These are phyloP conservation scores for Cucurbita ficifolia DNA, from an alignment of 306 rosid genomes.

Conservation along the genomic window DNA sequence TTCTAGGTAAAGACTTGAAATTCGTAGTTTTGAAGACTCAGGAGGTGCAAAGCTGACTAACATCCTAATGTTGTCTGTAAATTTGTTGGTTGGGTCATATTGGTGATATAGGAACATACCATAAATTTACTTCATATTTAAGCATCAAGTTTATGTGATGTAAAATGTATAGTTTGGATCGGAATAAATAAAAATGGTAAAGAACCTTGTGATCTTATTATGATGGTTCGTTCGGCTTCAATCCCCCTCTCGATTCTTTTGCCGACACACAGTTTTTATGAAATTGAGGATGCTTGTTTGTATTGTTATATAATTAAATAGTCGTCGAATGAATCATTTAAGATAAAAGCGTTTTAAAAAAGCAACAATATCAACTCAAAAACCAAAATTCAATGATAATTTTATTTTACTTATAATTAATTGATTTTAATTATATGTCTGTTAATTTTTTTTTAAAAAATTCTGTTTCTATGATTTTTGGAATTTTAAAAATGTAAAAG, in stretches of 20 bases:
- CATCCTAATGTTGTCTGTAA: background rate
- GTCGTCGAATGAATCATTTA: no score
- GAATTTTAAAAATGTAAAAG: no score
- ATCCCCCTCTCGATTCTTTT: background rate
- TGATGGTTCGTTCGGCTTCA: background rate
- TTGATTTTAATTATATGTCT: no score
- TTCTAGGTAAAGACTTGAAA: background rate
- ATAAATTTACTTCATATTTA: background rate
- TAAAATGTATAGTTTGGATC: background rate
- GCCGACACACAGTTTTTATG: background rate
- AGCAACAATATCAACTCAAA: no score
- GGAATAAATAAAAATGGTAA: background rate
- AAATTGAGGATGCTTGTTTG: no score
- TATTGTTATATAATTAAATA: no score
- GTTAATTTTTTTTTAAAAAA: no score
- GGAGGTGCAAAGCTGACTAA: constrained; percentile 5
- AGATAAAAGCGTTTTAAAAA: no score
- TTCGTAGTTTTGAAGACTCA: background rate
- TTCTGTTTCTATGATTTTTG: no score
- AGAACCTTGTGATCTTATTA: background rate
- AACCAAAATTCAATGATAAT: no score
- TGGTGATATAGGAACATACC: background rate
- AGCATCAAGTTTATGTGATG: background rate
- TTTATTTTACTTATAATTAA: no score
- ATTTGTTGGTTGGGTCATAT: background rate